Base-by-base conservation (phyloP, 495 filamentous ascomycete genomes). In the Aspergillus diversus region DNA sequence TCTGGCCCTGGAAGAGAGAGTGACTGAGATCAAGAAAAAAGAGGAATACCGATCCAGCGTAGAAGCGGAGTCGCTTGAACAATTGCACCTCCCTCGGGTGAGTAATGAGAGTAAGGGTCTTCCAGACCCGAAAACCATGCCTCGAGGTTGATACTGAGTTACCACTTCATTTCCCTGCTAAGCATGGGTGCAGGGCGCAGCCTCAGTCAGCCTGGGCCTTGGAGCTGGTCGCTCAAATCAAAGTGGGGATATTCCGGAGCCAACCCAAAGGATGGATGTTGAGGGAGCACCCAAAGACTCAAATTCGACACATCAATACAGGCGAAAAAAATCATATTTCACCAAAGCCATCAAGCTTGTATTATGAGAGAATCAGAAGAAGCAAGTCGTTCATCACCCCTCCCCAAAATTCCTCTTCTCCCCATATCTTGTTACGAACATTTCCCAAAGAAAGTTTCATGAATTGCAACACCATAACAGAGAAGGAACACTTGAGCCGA, bases 51-150 rank as follows among this genome's bases (percentile, higher is more conserved):
- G 51, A 31, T 39, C 54, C 53, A 59, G 49, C 49, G 61, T 53
- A 34, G 35, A 63, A 27, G 63, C 43, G 35, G 42, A 57, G 50
- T 51, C 55, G 46, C 50, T 55, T 47, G 43, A 43, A 65, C 58
- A 55, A 61, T 54, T 55, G 37, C 37, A 63, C 56, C 60, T 62
- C 43, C 48, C 56, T 32, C 49, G 59, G 63, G 50, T 67, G 69
- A 59, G 60, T 69, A 66, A 64, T 54, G 43, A 64, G 60, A 57
- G 47, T 57, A 60, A 68, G 66, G 69, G 66, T 63, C 66, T 69
- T 56, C 64, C 66, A 64, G 60, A 62, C 64, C 64, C 64, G 43
- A 53, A 48, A 67, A 57, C 64, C 65, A 67, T 63, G 62, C 64
- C 37, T 65, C 64, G 66, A 63, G 37, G 54, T 57, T 60, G 57